Evolutionary conservation across 805 yeast genomes (phyloP).

Genomic region (Wickerhamiella sergipiensis): DNA sequence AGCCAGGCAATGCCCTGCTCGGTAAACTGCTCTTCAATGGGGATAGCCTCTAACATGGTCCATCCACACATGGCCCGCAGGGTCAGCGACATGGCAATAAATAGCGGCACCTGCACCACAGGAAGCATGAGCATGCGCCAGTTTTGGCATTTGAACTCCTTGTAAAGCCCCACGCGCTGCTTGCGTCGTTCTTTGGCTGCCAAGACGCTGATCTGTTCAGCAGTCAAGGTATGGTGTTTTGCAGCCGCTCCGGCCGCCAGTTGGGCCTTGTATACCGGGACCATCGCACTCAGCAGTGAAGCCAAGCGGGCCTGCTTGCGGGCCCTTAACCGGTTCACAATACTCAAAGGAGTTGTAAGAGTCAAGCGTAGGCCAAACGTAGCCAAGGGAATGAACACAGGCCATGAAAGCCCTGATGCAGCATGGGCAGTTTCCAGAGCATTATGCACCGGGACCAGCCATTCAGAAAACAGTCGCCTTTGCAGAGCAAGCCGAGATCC

Average conservation of each 20-base stretch:
- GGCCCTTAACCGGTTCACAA: constrained; percentile 53
- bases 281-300: constrained; percentile 60
- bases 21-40: constrained; percentile 23
- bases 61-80: constrained; percentile 62
- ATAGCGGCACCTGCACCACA: constrained; percentile 69
- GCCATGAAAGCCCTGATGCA: constrained; percentile 59
- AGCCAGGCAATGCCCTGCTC: constrained; percentile 50
- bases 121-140: constrained; percentile 69
- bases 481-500: not conserved
- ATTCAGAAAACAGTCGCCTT: not conserved
- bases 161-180: constrained; percentile 60
- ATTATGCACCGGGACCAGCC: constrained; percentile 11
- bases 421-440: constrained; percentile 16
- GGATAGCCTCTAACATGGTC: constrained; percentile 20
- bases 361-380: constrained; percentile 52
- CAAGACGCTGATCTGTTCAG: constrained; percentile 64
- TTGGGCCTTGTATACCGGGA: constrained; percentile 53
- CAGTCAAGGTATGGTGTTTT: constrained; percentile 34
- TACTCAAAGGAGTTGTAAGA: constrained; percentile 67
- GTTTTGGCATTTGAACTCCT: constrained; percentile 50
- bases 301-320: constrained; percentile 58
- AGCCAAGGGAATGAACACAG: constrained; percentile 58
- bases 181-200: constrained; percentile 67
- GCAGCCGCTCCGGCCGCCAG: constrained; percentile 30
- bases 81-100: constrained; percentile 68